A percentile compares a stretch with the other conserved stretches of the same genome.
Evolutionary conservation across 306 rosid genomes (phyloP).

Genomic region (Casuarina glauca): DNA sequence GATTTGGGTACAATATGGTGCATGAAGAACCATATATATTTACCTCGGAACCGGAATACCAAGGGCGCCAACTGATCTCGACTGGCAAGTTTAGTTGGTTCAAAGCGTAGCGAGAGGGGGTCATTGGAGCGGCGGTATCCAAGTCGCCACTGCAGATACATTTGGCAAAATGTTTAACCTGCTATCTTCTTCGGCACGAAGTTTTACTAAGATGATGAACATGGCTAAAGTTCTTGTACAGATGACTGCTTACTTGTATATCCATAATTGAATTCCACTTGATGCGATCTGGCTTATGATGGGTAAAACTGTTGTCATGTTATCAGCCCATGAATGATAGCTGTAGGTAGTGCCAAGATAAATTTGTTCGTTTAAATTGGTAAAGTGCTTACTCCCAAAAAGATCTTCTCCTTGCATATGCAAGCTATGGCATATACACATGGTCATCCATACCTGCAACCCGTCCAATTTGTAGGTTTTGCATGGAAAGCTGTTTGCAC

Average conservation of each 20-base stretch:
- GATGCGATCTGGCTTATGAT: constrained; percentile 17
- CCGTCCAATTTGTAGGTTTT: constrained; percentile 40
- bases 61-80: constrained; percentile 51
- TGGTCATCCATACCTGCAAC: constrained; percentile 45
- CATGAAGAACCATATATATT: background rate
- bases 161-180: constrained; percentile 3
- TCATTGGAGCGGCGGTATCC: constrained; percentile 55
- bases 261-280: constrained; percentile 23
- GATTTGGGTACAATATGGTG: background rate
- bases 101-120: constrained; percentile 53
- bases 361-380: background rate
- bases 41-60: constrained; percentile 52
- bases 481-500: constrained; percentile 63
- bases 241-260: constrained; percentile 26
- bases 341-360: constrained; percentile 28
- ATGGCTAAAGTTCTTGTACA: too few species aligned
- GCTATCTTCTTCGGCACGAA: background rate
- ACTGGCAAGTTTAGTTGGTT: constrained; percentile 39
- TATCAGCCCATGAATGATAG: constrained; percentile 3
- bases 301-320: constrained; percentile 26
- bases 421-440: background rate
- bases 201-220: too few species aligned
- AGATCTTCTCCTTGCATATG: background rate
- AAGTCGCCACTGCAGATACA: constrained; percentile 52
- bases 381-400: background rate